phyloP scores from a whole-genome alignment of 371 early-diverging fungal species.

The Rhizopus stolonifer region DNA sequence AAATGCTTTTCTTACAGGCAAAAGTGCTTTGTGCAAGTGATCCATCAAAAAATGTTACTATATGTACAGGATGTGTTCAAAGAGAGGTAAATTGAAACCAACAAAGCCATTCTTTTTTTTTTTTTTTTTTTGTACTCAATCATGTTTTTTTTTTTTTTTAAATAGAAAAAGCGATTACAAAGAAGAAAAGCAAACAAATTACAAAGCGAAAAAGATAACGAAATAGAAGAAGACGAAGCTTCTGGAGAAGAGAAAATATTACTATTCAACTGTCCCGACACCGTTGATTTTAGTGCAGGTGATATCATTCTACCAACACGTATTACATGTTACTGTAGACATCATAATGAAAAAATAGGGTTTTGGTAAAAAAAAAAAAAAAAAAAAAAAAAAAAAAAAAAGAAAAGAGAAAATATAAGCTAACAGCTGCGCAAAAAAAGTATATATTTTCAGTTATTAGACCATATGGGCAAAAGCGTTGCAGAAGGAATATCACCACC shows the following conservation, averaged over 20 bases:
- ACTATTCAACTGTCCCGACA: conserved; percentile 81
- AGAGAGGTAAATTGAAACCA: conserved; percentile 83
- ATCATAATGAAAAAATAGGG: conserved; percentile 87
- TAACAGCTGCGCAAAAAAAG: too few species aligned
- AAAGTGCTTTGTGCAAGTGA: conserved; percentile 85
- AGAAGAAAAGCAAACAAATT: conserved; percentile 51
- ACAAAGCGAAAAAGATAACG: conserved; percentile 29
- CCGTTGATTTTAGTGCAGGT: conserved; percentile 87
- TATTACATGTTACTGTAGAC: conserved; percentile 94
- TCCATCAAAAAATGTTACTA: conserved; percentile 71
- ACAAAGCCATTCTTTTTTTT: not conserved
- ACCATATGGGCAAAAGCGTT: conserved; percentile 67
- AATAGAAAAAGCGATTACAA: conserved; percentile 51
- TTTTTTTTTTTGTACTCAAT: not conserved
- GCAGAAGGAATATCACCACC: conserved; percentile 87
- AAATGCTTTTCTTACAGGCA: conserved; percentile 69
- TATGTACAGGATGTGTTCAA: conserved; percentile 86
- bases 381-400: not conserved
- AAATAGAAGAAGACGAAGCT: conserved; percentile 44
- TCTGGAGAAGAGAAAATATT: conserved; percentile 74
- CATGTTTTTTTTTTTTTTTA: not conserved
- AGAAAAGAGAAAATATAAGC: not conserved
- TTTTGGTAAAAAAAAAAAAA: conserved; percentile 57
- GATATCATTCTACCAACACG: conserved; percentile 88
- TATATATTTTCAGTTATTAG: conserved; percentile 75